Evolutionary conservation across 164 flowering plant genomes (phyloP).

Genomic region (Houttuynia cordata): DNA sequence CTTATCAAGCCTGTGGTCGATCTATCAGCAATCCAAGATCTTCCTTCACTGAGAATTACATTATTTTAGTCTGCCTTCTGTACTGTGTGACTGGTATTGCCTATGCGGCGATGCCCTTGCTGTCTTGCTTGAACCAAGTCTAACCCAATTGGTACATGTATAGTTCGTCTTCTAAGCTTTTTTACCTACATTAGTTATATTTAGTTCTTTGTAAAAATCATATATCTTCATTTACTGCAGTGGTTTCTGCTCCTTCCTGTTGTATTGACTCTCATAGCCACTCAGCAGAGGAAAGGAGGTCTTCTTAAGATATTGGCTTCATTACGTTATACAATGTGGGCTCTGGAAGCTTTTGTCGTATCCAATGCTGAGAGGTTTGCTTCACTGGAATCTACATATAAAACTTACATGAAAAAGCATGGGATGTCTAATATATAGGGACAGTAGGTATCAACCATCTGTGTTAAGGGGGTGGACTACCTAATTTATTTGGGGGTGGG

Average conservation of each 20-base stretch:
- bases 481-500: no score
- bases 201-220: no score
- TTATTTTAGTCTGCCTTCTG: slow-evolving; percentile 68
- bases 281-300: slow-evolving; percentile 19
- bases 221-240: slow-evolving; percentile 25
- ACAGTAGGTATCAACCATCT: no score
- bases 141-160: slow-evolving; percentile 75
- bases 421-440: no score
- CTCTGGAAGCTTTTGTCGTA: slow-evolving; percentile 79
- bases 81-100: slow-evolving; percentile 98
- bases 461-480: no score
- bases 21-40: slow-evolving; percentile 95
- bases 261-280: slow-evolving; percentile 86
- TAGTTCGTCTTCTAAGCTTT: no score
- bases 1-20: slow-evolving; percentile 80
- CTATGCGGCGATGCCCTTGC: slow-evolving; percentile 64
- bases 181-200: no score
- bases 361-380: slow-evolving; percentile 81
- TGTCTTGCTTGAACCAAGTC: slow-evolving; percentile 61
- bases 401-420: no score
- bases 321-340: slow-evolving; percentile 79
- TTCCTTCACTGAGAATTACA: slow-evolving; percentile 59
- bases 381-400: no score
- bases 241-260: slow-evolving; percentile 96
- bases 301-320: slow-evolving; percentile 26